A percentile compares a stretch with the other conserved stretches of the same genome.
phyloP scores from a whole-genome alignment of 768 basidiomycete species.

The Goffeauzyma gilvescens region DNA sequence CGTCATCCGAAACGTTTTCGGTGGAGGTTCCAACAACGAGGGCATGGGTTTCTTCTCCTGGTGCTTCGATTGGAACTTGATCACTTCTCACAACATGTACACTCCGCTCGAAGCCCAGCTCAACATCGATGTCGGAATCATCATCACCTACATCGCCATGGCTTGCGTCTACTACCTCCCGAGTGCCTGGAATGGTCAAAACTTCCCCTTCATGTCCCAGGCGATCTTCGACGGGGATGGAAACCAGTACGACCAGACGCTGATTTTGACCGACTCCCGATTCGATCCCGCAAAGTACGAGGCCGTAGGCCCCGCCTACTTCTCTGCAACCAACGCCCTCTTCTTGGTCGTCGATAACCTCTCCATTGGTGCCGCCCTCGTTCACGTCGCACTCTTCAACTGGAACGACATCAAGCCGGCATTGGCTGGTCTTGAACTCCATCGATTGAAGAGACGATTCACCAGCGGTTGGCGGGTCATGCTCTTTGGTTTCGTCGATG shows the following conservation, averaged over 20 bases:
- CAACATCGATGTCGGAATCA: conserved; percentile 14
- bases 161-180: conserved; percentile 17
- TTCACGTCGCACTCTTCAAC: conserved; percentile 8
- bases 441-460: conserved; percentile 8
- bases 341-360: conserved; percentile 17
- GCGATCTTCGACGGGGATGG: conserved; percentile 36
- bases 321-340: conserved; percentile 13
- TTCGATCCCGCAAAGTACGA: conserved; percentile 38
- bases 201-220: conserved; percentile 31
- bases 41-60: conserved; percentile 17
- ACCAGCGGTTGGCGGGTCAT: conserved; percentile 6
- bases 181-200: conserved; percentile 24
- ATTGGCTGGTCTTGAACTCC: conserved; percentile 1
- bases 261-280: conserved; percentile 35
- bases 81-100: conserved; percentile 21
- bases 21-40: conserved; percentile 34
- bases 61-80: conserved; percentile 21
- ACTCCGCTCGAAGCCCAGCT: conserved; percentile 25
- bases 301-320: conserved; percentile 15
- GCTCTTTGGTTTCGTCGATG: background rate
- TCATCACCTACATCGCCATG: background rate
- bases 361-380: conserved; percentile 21
- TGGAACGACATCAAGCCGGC: background rate
- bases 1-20: conserved; percentile 34
- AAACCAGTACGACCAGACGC: conserved; percentile 37